Evolutionary conservation across 2,329 filamentous ascomycete genomes (phyloP).

Genomic region (Penicillium crustosum): DNA sequence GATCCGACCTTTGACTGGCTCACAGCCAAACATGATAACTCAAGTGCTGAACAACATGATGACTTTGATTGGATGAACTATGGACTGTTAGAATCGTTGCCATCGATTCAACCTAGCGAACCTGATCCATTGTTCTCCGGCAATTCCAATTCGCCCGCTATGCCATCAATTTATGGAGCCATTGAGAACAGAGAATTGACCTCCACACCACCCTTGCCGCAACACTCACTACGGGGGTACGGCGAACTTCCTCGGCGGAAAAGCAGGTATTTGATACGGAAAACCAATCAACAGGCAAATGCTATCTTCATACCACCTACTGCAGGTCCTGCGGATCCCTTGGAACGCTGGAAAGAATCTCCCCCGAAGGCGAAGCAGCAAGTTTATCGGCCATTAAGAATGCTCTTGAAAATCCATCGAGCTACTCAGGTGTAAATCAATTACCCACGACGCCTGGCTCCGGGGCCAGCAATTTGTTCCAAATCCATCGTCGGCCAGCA

Average conservation of each 20-base stretch:
- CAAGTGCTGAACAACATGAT: neutral
- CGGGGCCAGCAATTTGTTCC: neutral
- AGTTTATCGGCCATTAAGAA: neutral
- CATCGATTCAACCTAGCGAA: neutral
- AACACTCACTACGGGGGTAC: neutral
- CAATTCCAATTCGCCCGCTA: neutral
- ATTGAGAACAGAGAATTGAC: neutral
- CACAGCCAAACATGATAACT: neutral
- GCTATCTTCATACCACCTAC: neutral
- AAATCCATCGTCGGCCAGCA: neutral
- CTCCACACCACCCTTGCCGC: neutral
- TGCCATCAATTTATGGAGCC: neutral
- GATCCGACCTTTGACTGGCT: neutral
- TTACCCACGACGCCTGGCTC: neutral
- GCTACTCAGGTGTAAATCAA: neutral
- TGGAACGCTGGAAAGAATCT: constrained; percentile 1
- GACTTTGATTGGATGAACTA: neutral
- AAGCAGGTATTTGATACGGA: neutral
- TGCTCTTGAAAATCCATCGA: neutral
- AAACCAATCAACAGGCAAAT: neutral
- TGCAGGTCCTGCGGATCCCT: neutral
- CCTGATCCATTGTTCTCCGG: neutral
- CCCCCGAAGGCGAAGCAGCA: neutral
- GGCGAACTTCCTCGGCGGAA: neutral
- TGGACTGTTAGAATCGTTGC: neutral